These are phyloP conservation scores for Lithospermum erythrorhizon DNA, from an alignment of 257 asterid species.

Conservation along the genomic window DNA sequence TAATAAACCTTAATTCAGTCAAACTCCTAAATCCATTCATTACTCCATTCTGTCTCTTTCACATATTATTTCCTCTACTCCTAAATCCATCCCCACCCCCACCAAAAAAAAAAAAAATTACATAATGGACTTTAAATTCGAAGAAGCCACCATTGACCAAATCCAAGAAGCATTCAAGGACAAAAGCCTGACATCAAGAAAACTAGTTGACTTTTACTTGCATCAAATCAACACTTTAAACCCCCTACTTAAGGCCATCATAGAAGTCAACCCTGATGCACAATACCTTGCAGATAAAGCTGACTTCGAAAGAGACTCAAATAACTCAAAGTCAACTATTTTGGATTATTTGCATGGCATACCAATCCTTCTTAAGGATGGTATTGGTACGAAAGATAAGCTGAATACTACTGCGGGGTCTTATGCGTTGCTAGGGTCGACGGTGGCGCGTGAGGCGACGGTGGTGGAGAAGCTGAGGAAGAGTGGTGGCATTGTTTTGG, in stretches of 20 bases:
- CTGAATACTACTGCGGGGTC: conserved; percentile 56
- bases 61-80: too few relatives aligned
- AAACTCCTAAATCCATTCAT: too few relatives aligned
- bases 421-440: conserved; percentile 46
- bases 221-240: conserved; percentile 38
- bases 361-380: conserved; percentile 60
- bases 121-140: conserved; percentile 1
- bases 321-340: not conserved
- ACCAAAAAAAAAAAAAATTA: too few relatives aligned
- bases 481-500: conserved; percentile 55
- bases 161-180: conserved; percentile 12
- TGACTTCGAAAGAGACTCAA: conserved; percentile 22
- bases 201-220: conserved; percentile 17
- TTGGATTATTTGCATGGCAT: conserved; percentile 47
- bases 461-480: conserved; percentile 57
- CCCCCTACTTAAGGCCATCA: conserved; percentile 42
- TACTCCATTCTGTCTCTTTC: too few relatives aligned
- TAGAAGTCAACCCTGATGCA: conserved; percentile 64
- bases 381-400: conserved; percentile 47
- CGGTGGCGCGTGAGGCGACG: conserved; percentile 46
- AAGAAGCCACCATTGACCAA: conserved; percentile 14
- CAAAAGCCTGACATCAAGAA: conserved; percentile 10
- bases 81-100: too few relatives aligned
- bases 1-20: too few relatives aligned
- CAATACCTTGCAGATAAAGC: conserved; percentile 39